Evolutionary conservation across 768 basidiomycete genomes (phyloP).

Genomic region (Strobilomyces dryophilus): DNA sequence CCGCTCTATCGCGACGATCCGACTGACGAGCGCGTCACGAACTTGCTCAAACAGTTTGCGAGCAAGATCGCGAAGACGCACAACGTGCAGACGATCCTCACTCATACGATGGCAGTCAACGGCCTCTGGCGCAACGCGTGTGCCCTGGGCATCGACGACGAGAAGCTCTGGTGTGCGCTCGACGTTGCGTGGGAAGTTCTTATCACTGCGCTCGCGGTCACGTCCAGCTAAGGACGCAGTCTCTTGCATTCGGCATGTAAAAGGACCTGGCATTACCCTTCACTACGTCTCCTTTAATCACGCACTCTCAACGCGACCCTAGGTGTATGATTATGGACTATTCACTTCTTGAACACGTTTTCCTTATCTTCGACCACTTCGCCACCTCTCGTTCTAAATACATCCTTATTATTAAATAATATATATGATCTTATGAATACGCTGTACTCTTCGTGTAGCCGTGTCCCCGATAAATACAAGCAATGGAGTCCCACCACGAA

Average conservation of each 20-base stretch:
- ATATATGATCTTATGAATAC: conserved; percentile 18
- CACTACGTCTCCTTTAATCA: conserved; percentile 5
- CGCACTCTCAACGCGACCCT: neutral
- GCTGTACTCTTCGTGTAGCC: conserved; percentile 1
- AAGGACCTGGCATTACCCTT: neutral
- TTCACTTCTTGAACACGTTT: neutral
- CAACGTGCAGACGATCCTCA: conserved; percentile 30
- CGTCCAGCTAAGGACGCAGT: conserved; percentile 13
- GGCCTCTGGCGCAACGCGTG: conserved; percentile 51
- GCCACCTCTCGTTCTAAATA: neutral
- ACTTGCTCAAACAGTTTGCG: conserved; percentile 14
- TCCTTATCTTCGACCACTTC: no score
- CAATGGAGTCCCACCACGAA: neutral
- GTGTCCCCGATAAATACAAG: neutral
- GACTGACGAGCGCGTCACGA: conserved; percentile 8
- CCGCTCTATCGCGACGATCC: conserved; percentile 25
- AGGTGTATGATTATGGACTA: conserved; percentile 25
- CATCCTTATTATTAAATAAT: conserved; percentile 19
- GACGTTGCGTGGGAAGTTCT: conserved; percentile 50
- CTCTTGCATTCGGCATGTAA: neutral
- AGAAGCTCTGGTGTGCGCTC: conserved; percentile 42
- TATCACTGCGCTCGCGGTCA: conserved; percentile 36
- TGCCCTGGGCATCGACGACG: conserved; percentile 48
- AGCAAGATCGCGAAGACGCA: conserved; percentile 12
- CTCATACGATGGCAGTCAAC: conserved; percentile 34